These are phyloP conservation scores for Endothia cerciana DNA, from an alignment of 2,329 filamentous ascomycete genomes.

Conservation along the genomic window DNA sequence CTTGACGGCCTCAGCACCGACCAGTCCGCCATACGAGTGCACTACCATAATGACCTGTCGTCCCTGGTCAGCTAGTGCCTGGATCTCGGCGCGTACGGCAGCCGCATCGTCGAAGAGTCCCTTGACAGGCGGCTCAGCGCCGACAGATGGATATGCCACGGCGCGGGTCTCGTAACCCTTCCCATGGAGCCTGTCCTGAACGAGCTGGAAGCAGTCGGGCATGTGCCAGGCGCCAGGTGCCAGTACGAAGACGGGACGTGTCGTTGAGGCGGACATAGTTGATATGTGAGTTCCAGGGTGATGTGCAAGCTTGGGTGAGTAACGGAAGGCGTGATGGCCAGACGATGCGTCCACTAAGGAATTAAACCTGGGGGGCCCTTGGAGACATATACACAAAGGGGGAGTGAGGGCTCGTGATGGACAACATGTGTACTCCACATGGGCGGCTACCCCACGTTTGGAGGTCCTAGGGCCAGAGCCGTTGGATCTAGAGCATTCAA, in stretches of 20 bases:
- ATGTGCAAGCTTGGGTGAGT: background rate
- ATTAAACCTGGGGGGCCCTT: background rate
- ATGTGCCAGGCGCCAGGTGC: slow-evolving; percentile 42
- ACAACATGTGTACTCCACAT: background rate
- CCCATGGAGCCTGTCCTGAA: slow-evolving; percentile 35
- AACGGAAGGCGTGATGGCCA: background rate
- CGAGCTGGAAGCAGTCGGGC: slow-evolving; percentile 35
- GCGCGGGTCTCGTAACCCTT: slow-evolving; percentile 37
- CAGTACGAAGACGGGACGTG: slow-evolving; percentile 37
- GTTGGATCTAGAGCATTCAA: background rate
- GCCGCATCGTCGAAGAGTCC: slow-evolving; percentile 36
- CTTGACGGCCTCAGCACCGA: slow-evolving; percentile 36
- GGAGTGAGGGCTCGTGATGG: slow-evolving; percentile 4
- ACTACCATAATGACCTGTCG: slow-evolving; percentile 40
- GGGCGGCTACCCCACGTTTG: background rate
- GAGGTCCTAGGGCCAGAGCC: background rate
- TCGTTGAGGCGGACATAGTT: slow-evolving; percentile 12
- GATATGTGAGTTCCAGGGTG: background rate
- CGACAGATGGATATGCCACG: slow-evolving; percentile 39
- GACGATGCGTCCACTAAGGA: background rate
- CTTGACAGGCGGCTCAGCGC: slow-evolving; percentile 35
- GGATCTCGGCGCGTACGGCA: slow-evolving; percentile 33
- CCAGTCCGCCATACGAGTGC: slow-evolving; percentile 41
- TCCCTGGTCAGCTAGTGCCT: slow-evolving; percentile 32
- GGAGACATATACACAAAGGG: background rate